These are phyloP conservation scores for Angomonas deanei DNA, from an alignment of 208 protist species.

Conservation along the genomic window DNA sequence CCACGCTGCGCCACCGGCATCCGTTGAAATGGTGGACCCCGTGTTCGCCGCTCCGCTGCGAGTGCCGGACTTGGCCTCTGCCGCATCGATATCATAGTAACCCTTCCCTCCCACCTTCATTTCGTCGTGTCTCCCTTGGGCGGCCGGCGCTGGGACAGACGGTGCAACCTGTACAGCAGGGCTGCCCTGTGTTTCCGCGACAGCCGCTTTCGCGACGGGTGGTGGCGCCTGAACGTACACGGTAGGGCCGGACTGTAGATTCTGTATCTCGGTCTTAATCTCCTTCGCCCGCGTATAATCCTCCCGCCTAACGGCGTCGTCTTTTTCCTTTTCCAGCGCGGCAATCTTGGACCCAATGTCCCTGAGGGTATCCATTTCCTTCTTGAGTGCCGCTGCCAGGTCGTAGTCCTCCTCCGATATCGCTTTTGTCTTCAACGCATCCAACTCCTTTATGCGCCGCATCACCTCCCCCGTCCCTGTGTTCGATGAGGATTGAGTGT, in stretches of 20 bases:
- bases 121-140: slow-evolving; percentile 45
- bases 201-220: slow-evolving; percentile 18
- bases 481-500: not conserved
- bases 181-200: not conserved
- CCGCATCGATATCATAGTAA: slow-evolving; percentile 45
- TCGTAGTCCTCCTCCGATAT: slow-evolving; percentile 88
- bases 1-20: slow-evolving; percentile 51
- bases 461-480: not conserved
- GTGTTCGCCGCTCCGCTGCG: not conserved
- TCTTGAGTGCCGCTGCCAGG: slow-evolving; percentile 61
- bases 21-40: slow-evolving; percentile 14
- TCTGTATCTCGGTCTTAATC: slow-evolving; percentile 73
- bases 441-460: slow-evolving; percentile 22
- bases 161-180: not conserved
- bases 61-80: too few relatives aligned
- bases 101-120: slow-evolving; percentile 47
- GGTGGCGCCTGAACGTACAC: not conserved
- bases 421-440: slow-evolving; percentile 58
- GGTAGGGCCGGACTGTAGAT: not conserved
- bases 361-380: slow-evolving; percentile 44
- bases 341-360: slow-evolving; percentile 36
- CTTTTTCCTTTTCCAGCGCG: slow-evolving; percentile 61
- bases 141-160: not conserved
- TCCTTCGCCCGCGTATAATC: slow-evolving; percentile 78
- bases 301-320: slow-evolving; percentile 58